phyloP scores from a whole-genome alignment of 75 land plant genomes.

The Cupressus sempervirens region DNA sequence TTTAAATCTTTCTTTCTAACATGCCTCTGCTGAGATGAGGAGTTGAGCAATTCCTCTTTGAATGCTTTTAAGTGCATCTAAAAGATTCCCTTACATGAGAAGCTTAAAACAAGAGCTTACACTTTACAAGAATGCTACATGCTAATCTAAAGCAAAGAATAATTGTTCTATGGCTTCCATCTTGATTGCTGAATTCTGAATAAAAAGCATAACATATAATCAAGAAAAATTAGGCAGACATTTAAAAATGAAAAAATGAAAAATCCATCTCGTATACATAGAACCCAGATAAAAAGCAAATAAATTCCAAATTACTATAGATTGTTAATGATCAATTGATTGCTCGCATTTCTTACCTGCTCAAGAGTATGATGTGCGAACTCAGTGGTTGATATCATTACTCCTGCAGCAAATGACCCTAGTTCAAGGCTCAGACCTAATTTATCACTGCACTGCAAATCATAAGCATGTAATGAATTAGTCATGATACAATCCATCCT shows the following conservation, averaged over 20 bases:
- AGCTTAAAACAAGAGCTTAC: not conserved
- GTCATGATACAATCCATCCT: not conserved
- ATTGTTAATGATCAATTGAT: not conserved
- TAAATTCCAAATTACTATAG: not conserved
- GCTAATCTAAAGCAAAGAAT: not conserved
- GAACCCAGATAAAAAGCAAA: not conserved
- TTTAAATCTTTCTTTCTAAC: not conserved
- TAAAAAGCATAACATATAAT: not conserved
- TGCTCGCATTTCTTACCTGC: conserved; percentile 48
- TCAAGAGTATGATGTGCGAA: conserved; percentile 93
- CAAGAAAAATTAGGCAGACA: not conserved
- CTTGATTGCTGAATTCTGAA: not conserved
- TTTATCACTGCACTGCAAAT: conserved; percentile 93
- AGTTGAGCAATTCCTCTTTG: not conserved
- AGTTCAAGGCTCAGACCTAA: conserved; percentile 95
- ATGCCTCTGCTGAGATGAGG: not conserved
- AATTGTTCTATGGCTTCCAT: not conserved
- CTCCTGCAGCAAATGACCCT: conserved; percentile 99
- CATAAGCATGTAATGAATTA: not conserved
- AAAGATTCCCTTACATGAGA: not conserved
- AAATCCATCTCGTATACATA: not conserved
- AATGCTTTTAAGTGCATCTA: not conserved
- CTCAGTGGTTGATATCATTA: conserved; percentile 98
- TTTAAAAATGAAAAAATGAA: not conserved
- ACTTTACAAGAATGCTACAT: not conserved